Evolutionary conservation across 306 rosid genomes (phyloP), one percentile per base, ranked within the genome.

Genomic region (Lathyrus aphaca): DNA sequence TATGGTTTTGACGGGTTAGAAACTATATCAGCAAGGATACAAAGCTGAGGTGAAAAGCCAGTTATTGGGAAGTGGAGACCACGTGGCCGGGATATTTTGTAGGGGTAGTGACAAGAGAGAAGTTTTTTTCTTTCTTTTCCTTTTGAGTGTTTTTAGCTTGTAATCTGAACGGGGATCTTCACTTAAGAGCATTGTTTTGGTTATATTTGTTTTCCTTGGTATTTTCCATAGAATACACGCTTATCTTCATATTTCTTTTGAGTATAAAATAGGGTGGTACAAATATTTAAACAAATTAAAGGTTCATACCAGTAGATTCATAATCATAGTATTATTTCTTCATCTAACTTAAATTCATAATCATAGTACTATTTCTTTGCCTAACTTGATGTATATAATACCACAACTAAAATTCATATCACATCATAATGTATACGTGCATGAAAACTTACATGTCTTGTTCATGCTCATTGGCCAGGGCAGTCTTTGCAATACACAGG

Each of bases 381-480:
- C 53, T 17, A 25, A 50, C 35, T 43, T 69, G 8, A 69, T 43
- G 15, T 68, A 53, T 25, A 76, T 3, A 68, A 17, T 14, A 32
- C 32, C 14, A 6, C n/a, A 42, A 17, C 38, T 44, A 9, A 15
- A 61, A 19, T 64, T 58, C 56, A 61, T 70, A 48, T 66, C 56
- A 61, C 65, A 48, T 66, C 21, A 66, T 38, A 29, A 71, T n/a
- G 45, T 17, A 60, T 18, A 69, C 14, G 21, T 16, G 66, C 58
- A 49, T 55, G 49, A 55, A 57, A 76, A 86, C 98, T 88, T 85
- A 90, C 98, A 93, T 90, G 81, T 86, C 98, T 82, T 83, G 98
- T 51, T 84, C 98, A 61, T 70, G 87, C 43, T 88, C 97, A 27
- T 73, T 90, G 57, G 95, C 88, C 50, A 94, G 84, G 69, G 98